Evolutionary conservation across 805 yeast genomes (phyloP).

Genomic region (Candida khao-thaluensis): DNA sequence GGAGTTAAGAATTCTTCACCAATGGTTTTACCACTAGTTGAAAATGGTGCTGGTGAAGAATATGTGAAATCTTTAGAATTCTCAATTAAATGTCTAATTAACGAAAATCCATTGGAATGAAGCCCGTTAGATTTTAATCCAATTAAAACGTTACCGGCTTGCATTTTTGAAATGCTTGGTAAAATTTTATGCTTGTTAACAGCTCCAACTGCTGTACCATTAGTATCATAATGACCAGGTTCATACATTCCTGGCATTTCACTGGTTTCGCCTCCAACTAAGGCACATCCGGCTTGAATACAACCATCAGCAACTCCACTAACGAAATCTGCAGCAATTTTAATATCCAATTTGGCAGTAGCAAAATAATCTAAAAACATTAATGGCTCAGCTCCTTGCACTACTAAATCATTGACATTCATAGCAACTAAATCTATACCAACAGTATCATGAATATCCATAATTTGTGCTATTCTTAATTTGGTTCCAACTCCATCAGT

Average conservation of each 20-base stretch:
- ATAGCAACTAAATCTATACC: conserved; percentile 98
- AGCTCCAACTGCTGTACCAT: conserved; percentile 98
- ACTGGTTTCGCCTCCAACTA: conserved; percentile 98
- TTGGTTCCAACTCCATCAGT: conserved; percentile 99
- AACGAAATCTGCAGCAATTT: conserved; percentile 84
- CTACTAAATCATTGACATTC: conserved; percentile 97
- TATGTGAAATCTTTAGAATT: conserved; percentile 69
- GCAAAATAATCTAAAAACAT: conserved; percentile 96
- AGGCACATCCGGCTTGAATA: conserved; percentile 90
- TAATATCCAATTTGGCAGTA: conserved; percentile 83
- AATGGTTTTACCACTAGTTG: conserved; percentile 57
- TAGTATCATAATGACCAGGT: conserved; percentile 94
- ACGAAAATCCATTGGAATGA: conserved; percentile 95
- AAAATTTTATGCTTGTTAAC: conserved; percentile 71
- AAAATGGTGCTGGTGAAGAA: conserved; percentile 83
- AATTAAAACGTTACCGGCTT: conserved; percentile 74
- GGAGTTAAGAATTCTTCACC: conserved; percentile 89
- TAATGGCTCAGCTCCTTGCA: conserved; percentile 98
- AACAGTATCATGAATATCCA: conserved; percentile 91
- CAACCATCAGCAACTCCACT: conserved; percentile 97
- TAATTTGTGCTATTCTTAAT: conserved; percentile 87
- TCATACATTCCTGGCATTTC: conserved; percentile 99
- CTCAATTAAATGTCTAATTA: conserved; percentile 89
- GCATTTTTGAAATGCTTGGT: conserved; percentile 70
- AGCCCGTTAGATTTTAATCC: conserved; percentile 92